A percentile compares a stretch with the other conserved stretches of the same genome.
Evolutionary conservation across 2,329 filamentous ascomycete species (phyloP).

Genomic region (Colletotrichum tofieldiae): DNA sequence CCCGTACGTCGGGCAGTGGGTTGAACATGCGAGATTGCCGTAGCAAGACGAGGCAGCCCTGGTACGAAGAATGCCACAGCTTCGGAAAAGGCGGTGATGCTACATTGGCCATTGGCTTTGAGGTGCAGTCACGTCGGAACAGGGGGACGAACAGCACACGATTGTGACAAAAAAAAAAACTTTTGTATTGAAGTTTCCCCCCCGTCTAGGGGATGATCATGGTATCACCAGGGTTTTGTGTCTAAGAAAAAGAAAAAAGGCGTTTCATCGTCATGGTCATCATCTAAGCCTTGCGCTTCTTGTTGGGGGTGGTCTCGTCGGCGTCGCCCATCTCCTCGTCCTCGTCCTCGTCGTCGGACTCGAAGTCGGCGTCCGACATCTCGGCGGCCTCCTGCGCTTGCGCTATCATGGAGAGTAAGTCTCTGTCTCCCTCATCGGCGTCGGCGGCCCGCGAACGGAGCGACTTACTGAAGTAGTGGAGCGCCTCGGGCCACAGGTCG

Average conservation of each 20-base stretch:
- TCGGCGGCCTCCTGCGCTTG: slow-evolving; percentile 81
- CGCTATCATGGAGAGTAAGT: slow-evolving; percentile 57
- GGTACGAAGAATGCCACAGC: no score
- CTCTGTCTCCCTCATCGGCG: slow-evolving; percentile 19
- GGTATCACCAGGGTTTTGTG: slow-evolving; percentile 37
- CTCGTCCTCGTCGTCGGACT: slow-evolving; percentile 72
- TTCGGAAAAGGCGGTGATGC: neutral
- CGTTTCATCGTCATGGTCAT: slow-evolving; percentile 19
- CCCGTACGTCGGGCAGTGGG: neutral
- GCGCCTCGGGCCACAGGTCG: slow-evolving; percentile 89
- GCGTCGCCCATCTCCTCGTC: slow-evolving; percentile 63
- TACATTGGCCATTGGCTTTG: neutral
- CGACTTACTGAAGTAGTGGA: slow-evolving; percentile 90
- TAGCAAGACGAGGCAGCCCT: neutral
- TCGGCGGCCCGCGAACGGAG: slow-evolving; percentile 17
- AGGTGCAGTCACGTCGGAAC: neutral
- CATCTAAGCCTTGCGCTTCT: slow-evolving; percentile 50
- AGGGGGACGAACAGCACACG: no score
- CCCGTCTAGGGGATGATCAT: slow-evolving; percentile 23
- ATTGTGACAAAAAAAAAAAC: slow-evolving; percentile 31
- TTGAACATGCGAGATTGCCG: neutral
- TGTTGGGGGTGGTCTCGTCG: slow-evolving; percentile 57
- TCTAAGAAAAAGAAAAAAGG: slow-evolving; percentile 13
- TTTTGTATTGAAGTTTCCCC: slow-evolving; percentile 23
- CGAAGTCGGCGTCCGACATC: slow-evolving; percentile 79